Evolutionary conservation across 352 stramenopile genomes (phyloP), one percentile per base, ranked within the genome.

Genomic region (Saprolegnia parasitica): DNA sequence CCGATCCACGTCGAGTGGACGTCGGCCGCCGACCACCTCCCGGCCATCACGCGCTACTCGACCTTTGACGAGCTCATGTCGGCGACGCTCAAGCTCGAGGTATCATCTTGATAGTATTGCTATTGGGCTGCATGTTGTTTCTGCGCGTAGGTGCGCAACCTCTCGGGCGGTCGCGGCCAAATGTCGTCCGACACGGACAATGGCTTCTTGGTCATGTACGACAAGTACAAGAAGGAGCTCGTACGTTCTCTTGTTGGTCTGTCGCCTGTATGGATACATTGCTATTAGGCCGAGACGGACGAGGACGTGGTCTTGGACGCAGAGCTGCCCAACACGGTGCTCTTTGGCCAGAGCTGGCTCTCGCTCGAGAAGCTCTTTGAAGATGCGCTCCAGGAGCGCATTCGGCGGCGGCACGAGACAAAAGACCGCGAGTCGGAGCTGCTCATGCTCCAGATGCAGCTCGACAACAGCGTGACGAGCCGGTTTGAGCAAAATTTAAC

Each of bases 51-150:
- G 23, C 83, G 87, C 0, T 93, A 95, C 75, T 93, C 85, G 67
- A 96, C 87, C 35, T 96, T 96, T 46, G 87, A 96, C 77, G 87
- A 96, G 74, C 78, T 94, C 60, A 96, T 96, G 85, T 95, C 86
- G 13, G 87, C 87, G 15, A 96, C 87, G 16, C 65, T 96, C 49
- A 96, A 87, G 18, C 74, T 96, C 10, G 87, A 96, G 77, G 83
- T 88, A 73, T 67, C 72, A n/a, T 35, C 18, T 60, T 23, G 2
- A 29, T 37, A 15, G 5, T 15, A 56, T 62, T 47, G 39, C 0
- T 39, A 55, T 52, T n/a, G n/a, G n/a, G 20, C 18, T n/a, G 24
- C 26, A 10, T 55, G 23, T 15, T 54, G 50, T 55, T 49, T 24
- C 24, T 68, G 20, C 57, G 39, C 13, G 18, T 72, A 90, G 82